A percentile compares a stretch with the other conserved stretches of the same genome.
Evolutionary conservation across 2,329 filamentous ascomycete species (phyloP).

Genomic region (Lasiodiplodia sp.): DNA sequence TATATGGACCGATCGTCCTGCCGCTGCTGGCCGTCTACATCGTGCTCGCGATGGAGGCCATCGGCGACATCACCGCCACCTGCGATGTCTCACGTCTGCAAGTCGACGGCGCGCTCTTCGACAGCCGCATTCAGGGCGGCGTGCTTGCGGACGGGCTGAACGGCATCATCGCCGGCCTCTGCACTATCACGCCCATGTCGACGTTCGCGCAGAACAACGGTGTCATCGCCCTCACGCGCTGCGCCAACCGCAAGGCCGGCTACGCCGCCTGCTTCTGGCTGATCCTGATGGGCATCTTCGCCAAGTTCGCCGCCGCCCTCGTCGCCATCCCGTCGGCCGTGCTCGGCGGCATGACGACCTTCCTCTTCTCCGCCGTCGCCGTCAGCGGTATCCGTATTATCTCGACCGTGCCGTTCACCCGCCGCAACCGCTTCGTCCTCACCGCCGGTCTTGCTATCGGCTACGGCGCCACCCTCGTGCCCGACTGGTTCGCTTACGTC

Average conservation of each 20-base stretch:
- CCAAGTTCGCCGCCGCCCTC: slow-evolving; percentile 82
- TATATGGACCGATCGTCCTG: slow-evolving; percentile 77
- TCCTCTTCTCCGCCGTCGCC: slow-evolving; percentile 79
- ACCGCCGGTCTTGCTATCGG: slow-evolving; percentile 77
- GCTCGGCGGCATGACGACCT: slow-evolving; percentile 68
- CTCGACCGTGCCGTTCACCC: slow-evolving; percentile 73
- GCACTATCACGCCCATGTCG: slow-evolving; percentile 81
- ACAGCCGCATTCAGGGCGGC: slow-evolving; percentile 80
- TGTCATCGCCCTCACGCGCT: slow-evolving; percentile 81
- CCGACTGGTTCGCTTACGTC: slow-evolving; percentile 70
- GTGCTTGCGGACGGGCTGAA: slow-evolving; percentile 80
- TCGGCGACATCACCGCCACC: slow-evolving; percentile 81
- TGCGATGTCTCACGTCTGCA: slow-evolving; percentile 81
- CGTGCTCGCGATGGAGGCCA: slow-evolving; percentile 77
- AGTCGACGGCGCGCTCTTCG: slow-evolving; percentile 74
- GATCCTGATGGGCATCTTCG: slow-evolving; percentile 80
- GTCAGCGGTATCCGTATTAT: slow-evolving; percentile 82
- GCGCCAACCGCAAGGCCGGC: slow-evolving; percentile 80
- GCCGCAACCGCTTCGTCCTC: slow-evolving; percentile 82
- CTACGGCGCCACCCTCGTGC: slow-evolving; percentile 62
- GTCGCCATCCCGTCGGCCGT: slow-evolving; percentile 72
- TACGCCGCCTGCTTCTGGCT: slow-evolving; percentile 81
- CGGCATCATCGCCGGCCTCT: slow-evolving; percentile 76
- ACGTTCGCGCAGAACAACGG: slow-evolving; percentile 87
- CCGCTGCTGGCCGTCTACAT: slow-evolving; percentile 70